Evolutionary conservation across 2,329 filamentous ascomycete species (phyloP).

Genomic region (Penicillium sclerotigenum): DNA sequence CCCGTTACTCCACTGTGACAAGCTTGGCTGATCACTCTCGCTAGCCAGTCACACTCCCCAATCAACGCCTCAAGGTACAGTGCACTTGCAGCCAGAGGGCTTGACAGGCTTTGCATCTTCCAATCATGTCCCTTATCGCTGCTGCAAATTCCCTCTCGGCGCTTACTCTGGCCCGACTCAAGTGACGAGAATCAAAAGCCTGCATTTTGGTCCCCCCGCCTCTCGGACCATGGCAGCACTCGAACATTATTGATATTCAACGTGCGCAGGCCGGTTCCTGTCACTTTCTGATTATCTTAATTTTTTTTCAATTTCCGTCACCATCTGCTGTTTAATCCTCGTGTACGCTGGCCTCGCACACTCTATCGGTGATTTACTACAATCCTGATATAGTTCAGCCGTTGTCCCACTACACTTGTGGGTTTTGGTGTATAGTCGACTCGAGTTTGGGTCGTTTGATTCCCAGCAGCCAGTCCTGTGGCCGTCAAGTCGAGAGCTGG

Average conservation of each 20-base stretch:
- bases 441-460: slow-evolving; percentile 3
- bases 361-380: slow-evolving; percentile 19
- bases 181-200: slow-evolving; percentile 21
- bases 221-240: slow-evolving; percentile 13
- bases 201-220: slow-evolving; percentile 24
- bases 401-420: slow-evolving; percentile 15
- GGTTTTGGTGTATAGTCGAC: slow-evolving; percentile 13
- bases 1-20: slow-evolving; percentile 33
- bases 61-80: slow-evolving; percentile 10
- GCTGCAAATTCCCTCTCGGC: slow-evolving; percentile 21
- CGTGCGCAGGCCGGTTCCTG: slow-evolving; percentile 15
- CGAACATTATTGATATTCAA: slow-evolving; percentile 33
- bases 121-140: slow-evolving; percentile 17
- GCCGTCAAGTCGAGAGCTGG: slow-evolving; percentile 32
- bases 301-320: slow-evolving; percentile 18
- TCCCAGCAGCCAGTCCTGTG: not conserved
- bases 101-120: slow-evolving; percentile 4
- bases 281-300: slow-evolving; percentile 8
- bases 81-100: slow-evolving; percentile 16
- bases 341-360: slow-evolving; percentile 34
- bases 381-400: slow-evolving; percentile 17
- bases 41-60: slow-evolving; percentile 26
- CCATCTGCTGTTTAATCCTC: slow-evolving; percentile 22
- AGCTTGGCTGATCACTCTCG: slow-evolving; percentile 25
- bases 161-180: slow-evolving; percentile 29